phyloP scores from a whole-genome alignment of 441 rosid species.

The Dalechampia spathulata region DNA sequence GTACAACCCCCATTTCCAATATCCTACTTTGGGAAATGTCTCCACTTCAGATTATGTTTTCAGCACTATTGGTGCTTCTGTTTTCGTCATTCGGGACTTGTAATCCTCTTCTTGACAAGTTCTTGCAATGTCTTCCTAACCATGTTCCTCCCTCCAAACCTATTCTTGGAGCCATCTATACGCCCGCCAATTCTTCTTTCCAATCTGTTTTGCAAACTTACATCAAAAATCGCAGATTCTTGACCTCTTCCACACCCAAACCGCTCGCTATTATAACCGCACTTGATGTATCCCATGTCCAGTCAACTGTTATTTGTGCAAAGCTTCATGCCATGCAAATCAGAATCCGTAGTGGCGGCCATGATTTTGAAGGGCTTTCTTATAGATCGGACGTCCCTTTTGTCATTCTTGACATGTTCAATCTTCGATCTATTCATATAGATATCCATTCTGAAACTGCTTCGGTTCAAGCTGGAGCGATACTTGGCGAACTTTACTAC shows the following conservation, averaged over 20 bases:
- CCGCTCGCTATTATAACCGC: constrained; percentile 50
- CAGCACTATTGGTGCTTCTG: not conserved
- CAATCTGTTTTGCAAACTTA: constrained; percentile 25
- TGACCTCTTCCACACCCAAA: constrained; percentile 31
- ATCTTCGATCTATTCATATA: constrained; percentile 30
- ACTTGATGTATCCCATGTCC: constrained; percentile 24
- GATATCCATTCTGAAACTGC: constrained; percentile 29
- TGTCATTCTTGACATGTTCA: constrained; percentile 46
- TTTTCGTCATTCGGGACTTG: not conserved
- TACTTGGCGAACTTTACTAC: constrained; percentile 49
- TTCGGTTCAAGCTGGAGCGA: constrained; percentile 55
- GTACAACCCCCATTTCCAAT: not conserved
- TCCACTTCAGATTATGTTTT: not conserved
- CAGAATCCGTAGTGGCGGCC: constrained; percentile 61
- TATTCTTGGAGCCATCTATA: constrained; percentile 14
- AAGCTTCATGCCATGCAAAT: constrained; percentile 25
- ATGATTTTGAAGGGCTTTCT: constrained; percentile 59
- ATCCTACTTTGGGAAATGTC: not conserved
- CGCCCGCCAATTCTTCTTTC: constrained; percentile 16
- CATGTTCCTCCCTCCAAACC: constrained; percentile 2
- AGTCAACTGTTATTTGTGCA: constrained; percentile 21
- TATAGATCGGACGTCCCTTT: constrained; percentile 40
- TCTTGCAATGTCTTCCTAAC: constrained; percentile 7
- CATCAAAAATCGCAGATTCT: constrained; percentile 41
- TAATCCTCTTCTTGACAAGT: not conserved